phyloP scores from a whole-genome alignment of 1,139 yeast species.

The Blastobotrys buckinghamii region DNA sequence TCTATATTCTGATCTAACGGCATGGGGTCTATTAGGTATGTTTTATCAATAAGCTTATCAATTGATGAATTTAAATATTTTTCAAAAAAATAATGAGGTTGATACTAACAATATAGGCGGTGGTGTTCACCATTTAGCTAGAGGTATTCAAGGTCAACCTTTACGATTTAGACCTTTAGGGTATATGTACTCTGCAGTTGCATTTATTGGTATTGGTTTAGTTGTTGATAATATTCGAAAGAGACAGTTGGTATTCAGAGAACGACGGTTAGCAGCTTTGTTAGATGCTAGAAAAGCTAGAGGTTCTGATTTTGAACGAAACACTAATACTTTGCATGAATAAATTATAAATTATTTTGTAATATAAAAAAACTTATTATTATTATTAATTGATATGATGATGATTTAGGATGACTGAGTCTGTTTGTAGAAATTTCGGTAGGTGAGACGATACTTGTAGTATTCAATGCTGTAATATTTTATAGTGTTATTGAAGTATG shows the following conservation, averaged over 20 bases:
- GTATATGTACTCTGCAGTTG: constrained; percentile 30
- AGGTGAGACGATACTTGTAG: too few species aligned
- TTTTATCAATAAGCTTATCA: constrained; percentile 5
- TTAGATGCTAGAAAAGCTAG: constrained; percentile 31
- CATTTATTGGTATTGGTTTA: constrained; percentile 32
- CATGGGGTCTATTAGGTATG: constrained; percentile 31
- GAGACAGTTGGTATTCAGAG: constrained; percentile 29
- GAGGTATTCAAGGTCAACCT: constrained; percentile 35
- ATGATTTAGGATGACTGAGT: too few species aligned
- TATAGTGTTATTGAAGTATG: too few species aligned
- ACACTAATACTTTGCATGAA: constrained; percentile 2
- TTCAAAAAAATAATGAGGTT: too few species aligned
- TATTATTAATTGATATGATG: too few species aligned
- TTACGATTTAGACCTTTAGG: constrained; percentile 33
- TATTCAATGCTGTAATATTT: too few species aligned
- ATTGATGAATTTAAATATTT: too few species aligned
- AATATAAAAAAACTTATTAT: neutral
- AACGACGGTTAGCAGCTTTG: constrained; percentile 29
- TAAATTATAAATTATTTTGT: neutral
- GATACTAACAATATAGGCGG: constrained; percentile 22
- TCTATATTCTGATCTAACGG: constrained; percentile 29
- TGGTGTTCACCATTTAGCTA: constrained; percentile 33
- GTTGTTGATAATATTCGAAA: constrained; percentile 29
- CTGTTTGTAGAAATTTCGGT: too few species aligned
- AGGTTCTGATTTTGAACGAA: constrained; percentile 23